These are phyloP conservation scores for Ustilago bromivora DNA, from an alignment of 1,284 basidiomycete species.

Conservation along the genomic window DNA sequence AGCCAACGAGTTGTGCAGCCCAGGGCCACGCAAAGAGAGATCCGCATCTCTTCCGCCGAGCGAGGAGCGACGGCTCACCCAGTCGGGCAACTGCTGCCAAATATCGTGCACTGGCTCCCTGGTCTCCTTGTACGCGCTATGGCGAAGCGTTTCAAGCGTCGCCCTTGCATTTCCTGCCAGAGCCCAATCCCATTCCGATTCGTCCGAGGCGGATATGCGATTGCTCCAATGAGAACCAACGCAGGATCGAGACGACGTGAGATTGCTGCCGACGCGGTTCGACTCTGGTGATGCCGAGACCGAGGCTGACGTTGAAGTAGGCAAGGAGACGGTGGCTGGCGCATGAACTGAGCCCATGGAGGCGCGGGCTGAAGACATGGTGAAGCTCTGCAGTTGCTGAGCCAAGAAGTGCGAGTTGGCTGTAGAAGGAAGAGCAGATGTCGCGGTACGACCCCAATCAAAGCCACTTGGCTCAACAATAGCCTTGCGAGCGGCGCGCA, in stretches of 20 bases:
- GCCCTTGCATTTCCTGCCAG: conserved; percentile 39
- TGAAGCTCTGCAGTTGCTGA: conserved; percentile 18
- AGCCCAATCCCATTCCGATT: conserved; percentile 54
- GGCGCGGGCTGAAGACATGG: background rate
- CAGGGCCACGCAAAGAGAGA: conserved; percentile 32
- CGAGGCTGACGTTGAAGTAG: conserved; percentile 23
- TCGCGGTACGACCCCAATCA: conserved; percentile 39
- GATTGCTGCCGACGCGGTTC: background rate
- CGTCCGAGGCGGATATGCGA: conserved; percentile 15
- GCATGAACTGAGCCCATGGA: background rate
- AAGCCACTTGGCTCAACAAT: conserved; percentile 41
- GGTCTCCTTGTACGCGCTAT: conserved; percentile 35
- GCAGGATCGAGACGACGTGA: conserved; percentile 19
- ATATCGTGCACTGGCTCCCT: conserved; percentile 46
- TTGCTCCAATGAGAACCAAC: conserved; percentile 19
- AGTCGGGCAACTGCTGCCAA: conserved; percentile 51
- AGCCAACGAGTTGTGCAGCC: conserved; percentile 22
- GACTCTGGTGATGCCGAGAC: conserved; percentile 27
- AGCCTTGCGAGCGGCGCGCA: conserved; percentile 47
- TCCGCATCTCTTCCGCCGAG: conserved; percentile 44
- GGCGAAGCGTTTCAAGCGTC: conserved; percentile 31
- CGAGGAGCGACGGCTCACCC: conserved; percentile 46
- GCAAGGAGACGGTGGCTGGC: conserved; percentile 11
- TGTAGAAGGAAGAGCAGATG: conserved; percentile 25
- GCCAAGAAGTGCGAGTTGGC: conserved; percentile 16